Conservation (phyloP, 192 early-diverging fungal genomes). For the Coemansia sp. region DNA sequence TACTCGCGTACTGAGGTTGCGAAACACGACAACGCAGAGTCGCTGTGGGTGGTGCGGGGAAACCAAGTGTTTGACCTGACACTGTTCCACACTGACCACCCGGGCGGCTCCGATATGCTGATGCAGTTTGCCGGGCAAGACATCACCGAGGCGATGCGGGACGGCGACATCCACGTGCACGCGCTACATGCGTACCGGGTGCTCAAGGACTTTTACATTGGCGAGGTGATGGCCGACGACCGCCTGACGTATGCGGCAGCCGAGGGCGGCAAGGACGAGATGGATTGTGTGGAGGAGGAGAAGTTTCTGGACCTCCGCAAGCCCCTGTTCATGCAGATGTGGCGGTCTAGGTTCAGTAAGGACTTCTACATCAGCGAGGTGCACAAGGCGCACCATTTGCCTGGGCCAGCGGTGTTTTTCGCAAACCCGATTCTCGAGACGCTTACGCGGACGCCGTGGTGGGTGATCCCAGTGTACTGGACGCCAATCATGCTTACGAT, state of each 20-base stretch:
- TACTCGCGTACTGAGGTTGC: constrained; percentile 69
- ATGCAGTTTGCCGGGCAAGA: constrained; percentile 86
- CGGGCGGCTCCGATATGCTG: constrained; percentile 87
- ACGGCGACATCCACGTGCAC: constrained; percentile 73
- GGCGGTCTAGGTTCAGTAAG: constrained; percentile 67
- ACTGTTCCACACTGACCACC: constrained; percentile 85
- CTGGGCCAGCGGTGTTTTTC: constrained; percentile 81
- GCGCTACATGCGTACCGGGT: constrained; percentile 84
- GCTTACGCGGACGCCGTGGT: constrained; percentile 92
- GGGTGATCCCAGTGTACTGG: constrained; percentile 84
- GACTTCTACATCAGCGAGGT: constrained; percentile 88
- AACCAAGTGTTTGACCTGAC: constrained; percentile 88
- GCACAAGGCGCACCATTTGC: constrained; percentile 82
- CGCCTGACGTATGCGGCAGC: constrained; percentile 51
- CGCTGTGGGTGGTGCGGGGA: constrained; percentile 80
- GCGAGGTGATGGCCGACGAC: constrained; percentile 55
- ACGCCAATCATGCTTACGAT: constrained; percentile 62
- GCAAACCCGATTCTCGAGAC: constrained; percentile 68
- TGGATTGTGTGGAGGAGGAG: constrained; percentile 51
- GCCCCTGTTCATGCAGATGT: constrained; percentile 83
- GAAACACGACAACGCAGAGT: constrained; percentile 65
- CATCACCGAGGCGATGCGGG: constrained; percentile 76
- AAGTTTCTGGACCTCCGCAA: constrained; percentile 79
- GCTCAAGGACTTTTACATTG: constrained; percentile 80
- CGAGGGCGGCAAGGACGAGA: constrained; percentile 54